These are phyloP conservation scores for Gentiana macrophylla DNA, from an alignment of 257 asterid species.

Conservation along the genomic window DNA sequence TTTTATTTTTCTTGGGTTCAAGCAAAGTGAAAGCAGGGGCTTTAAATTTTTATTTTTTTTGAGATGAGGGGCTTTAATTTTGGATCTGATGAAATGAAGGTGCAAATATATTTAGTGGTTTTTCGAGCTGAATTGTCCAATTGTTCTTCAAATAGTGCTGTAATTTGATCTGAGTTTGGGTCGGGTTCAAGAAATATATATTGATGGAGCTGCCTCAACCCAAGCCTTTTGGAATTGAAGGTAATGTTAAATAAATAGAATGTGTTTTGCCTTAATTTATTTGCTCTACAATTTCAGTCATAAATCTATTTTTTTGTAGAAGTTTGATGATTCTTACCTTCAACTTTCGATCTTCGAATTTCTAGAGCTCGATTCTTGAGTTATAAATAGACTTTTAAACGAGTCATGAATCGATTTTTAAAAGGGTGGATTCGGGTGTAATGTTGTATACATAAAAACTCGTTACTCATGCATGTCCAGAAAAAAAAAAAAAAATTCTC, in stretches of 20 bases:
- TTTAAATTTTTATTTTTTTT: not conserved
- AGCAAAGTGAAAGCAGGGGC: not conserved
- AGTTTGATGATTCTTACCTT: no score
- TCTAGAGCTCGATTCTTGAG: no score
- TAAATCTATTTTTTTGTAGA: not conserved
- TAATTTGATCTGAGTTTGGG: constrained; percentile 10
- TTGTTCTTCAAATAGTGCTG: not conserved
- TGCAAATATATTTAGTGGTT: constrained; percentile 9
- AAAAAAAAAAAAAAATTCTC: no score
- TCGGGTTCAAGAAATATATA: constrained; percentile 1
- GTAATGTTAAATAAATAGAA: constrained; percentile 15
- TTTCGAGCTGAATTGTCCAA: constrained; percentile 8
- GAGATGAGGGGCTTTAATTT: constrained; percentile 5
- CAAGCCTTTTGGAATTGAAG: constrained; percentile 49
- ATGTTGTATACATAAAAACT: no score
- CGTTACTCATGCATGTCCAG: no score
- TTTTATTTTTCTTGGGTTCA: not conserved
- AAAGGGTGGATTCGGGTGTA: no score
- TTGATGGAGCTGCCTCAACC: constrained; percentile 78
- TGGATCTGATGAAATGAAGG: constrained; percentile 20
- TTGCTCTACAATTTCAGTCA: not conserved
- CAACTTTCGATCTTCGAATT: no score
- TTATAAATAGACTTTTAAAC: no score
- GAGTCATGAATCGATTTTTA: no score
- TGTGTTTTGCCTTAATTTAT: not conserved